Percentiles rank a stretch among this genome's conserved stretches.
Conservation (phyloP, 2,329 filamentous ascomycete species). For the Aspergillus sojae region DNA sequence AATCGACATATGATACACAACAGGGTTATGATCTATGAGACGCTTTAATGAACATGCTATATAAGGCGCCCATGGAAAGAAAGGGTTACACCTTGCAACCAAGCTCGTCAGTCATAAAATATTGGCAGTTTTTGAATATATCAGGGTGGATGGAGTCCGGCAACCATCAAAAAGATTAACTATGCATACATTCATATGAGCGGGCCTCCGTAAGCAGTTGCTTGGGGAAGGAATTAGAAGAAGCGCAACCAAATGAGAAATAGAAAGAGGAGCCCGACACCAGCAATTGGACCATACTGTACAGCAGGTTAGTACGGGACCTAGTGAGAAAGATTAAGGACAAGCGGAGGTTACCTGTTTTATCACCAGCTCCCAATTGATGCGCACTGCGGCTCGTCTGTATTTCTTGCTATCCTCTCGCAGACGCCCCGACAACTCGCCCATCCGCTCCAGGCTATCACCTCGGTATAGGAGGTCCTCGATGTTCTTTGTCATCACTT, state of each 20-base stretch:
- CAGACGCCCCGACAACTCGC: constrained; percentile 84
- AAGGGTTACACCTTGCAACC: background rate
- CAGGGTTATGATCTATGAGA: background rate
- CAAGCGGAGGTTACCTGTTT: constrained; percentile 67
- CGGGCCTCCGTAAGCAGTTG: constrained; percentile 18
- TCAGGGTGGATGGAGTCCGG: constrained; percentile 30
- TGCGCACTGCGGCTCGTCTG: constrained; percentile 84
- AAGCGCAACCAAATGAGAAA: constrained; percentile 92
- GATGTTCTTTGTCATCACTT: constrained; percentile 99
- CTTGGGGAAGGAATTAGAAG: constrained; percentile 58
- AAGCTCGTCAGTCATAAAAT: constrained; percentile 2
- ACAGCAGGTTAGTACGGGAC: constrained; percentile 26
- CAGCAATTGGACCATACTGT: constrained; percentile 87
- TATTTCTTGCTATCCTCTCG: constrained; percentile 95
- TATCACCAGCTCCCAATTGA: constrained; percentile 95
- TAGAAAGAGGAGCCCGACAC: constrained; percentile 77
- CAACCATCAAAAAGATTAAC: constrained; percentile 36
- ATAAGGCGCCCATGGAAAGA: background rate
- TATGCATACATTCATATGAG: constrained; percentile 42
- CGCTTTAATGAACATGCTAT: background rate
- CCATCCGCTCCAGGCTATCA: constrained; percentile 94
- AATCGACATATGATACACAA: background rate
- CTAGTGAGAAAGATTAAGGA: background rate
- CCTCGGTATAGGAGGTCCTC: constrained; percentile 95
- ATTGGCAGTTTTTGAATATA: background rate